These are phyloP conservation scores for Gilbertella persicaria DNA, from an alignment of 371 early-diverging fungal genomes.

Conservation along the genomic window DNA sequence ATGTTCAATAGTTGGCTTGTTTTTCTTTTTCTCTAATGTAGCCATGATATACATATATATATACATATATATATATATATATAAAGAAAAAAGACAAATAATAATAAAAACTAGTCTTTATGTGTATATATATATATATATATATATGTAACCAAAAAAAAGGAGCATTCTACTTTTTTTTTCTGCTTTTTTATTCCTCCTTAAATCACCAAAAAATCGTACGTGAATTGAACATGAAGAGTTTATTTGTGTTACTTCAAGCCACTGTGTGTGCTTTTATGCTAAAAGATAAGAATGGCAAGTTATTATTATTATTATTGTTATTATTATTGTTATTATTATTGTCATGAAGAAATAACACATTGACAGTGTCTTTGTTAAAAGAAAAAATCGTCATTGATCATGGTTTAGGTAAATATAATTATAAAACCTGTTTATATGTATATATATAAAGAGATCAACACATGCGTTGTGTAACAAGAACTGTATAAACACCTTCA, in stretches of 20 bases:
- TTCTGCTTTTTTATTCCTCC: too few relatives aligned
- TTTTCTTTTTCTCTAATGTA: conserved; percentile 9
- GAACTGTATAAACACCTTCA: conserved; percentile 16
- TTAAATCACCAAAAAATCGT: neutral
- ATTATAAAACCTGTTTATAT: conserved; percentile 5
- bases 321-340: neutral
- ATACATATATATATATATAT: neutral
- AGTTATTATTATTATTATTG: neutral
- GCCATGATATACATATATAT: conserved; percentile 10
- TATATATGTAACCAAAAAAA: too few relatives aligned
- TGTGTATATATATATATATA: too few relatives aligned
- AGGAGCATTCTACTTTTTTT: neutral
- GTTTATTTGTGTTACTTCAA: too few relatives aligned
- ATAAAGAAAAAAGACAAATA: neutral
- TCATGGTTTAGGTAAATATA: conserved; percentile 24
- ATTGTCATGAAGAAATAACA: neutral
- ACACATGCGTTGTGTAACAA: conserved; percentile 8
- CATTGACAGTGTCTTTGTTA: neutral
- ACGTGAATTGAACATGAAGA: neutral
- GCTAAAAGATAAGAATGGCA: too few relatives aligned
- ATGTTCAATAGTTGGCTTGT: neutral
- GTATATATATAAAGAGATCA: neutral
- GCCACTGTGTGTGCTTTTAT: too few relatives aligned
- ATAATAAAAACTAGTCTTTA: neutral
- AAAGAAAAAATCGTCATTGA: conserved; percentile 16